phyloP scores from a whole-genome alignment of 1,139 yeast genomes.

The Yamadazyma diospyri region DNA sequence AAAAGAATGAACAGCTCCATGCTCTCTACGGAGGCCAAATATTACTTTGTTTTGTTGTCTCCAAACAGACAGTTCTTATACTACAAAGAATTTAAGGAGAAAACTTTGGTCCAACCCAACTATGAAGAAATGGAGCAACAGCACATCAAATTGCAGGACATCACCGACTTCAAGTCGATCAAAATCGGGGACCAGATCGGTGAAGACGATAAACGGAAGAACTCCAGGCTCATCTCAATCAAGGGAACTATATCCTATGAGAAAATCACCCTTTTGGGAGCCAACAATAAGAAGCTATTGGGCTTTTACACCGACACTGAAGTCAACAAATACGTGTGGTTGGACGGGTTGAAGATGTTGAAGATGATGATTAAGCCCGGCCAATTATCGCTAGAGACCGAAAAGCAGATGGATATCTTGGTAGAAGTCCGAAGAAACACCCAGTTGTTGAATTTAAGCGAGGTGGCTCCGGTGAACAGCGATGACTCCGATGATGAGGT shows the following conservation, averaged over 20 bases:
- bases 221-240: conserved; percentile 44
- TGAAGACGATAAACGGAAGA: conserved; percentile 34
- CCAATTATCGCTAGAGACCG: conserved; percentile 55
- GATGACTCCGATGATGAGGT: conserved; percentile 38
- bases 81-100: conserved; percentile 55
- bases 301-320: conserved; percentile 69
- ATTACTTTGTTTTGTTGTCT: conserved; percentile 61
- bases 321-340: conserved; percentile 70
- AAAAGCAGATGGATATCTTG: conserved; percentile 53
- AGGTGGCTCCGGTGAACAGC: conserved; percentile 5
- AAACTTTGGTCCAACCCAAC: conserved; percentile 49
- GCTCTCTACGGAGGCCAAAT: conserved; percentile 16
- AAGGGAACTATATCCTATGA: conserved; percentile 55
- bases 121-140: conserved; percentile 49
- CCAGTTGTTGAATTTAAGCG: conserved; percentile 58
- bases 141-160: conserved; percentile 30
- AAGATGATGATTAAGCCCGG: conserved; percentile 31
- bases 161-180: conserved; percentile 40
- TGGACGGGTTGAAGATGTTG: conserved; percentile 73
- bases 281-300: conserved; percentile 39
- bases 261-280: conserved; percentile 48
- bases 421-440: conserved; percentile 60
- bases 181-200: conserved; percentile 42
- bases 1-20: conserved; percentile 13
- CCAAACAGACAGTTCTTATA: conserved; percentile 67